Base-by-base conservation (phyloP, 1,284 basidiomycete species). In the Tilletiopsis washingtonensis region DNA sequence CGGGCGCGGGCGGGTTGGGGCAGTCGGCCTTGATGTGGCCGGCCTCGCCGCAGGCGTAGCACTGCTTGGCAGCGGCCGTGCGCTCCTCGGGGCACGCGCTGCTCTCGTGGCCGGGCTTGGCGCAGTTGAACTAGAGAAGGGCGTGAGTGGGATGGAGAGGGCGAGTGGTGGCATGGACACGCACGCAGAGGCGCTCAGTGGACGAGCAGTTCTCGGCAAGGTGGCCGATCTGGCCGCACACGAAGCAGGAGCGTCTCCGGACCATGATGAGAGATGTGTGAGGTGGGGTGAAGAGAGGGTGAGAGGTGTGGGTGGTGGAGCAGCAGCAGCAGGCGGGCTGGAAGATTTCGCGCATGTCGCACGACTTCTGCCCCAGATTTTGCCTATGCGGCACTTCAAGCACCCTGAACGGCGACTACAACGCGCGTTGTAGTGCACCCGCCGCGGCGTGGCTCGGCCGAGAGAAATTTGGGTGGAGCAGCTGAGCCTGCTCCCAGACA, bases 11-110 rank as follows among this genome's bases (percentile, higher is more conserved):
- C 5, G 26, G 43, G 24, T 47, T 37, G 26, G 37, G 36, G 44
- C 49, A 50, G 38, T 44, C 43, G 23, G 36, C 23, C 40, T 54
- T 54, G 40, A 54, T 45, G 42, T 54, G 53, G n/a, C 53, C 51
- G 34, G 29, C 29, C 20, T 38, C 43, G 15, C 38, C 25, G 36
- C 53, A 55, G 38, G 34, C 23, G 36, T 47, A 55, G 38, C 53
- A 55, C 38, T 51, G 44, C 40, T 53, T 47, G 26, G 47, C 17
- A 29, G 39, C 47, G 7, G 40, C 29, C 9, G 51, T 49, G 21
- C 47, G 43, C n/a, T 46, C 45, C n/a, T 48, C 40, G 15, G 47
- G 45, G 47, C 51, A 53, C 12, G 51, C 51, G 12, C 12, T 12
- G 17, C 12, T 12, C 3, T 34, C 32, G 32, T 34, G 32, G 32